Evolutionary conservation across 176 grass and related monocot genomes (phyloP).

Genomic region (Pontederia paniculata): DNA sequence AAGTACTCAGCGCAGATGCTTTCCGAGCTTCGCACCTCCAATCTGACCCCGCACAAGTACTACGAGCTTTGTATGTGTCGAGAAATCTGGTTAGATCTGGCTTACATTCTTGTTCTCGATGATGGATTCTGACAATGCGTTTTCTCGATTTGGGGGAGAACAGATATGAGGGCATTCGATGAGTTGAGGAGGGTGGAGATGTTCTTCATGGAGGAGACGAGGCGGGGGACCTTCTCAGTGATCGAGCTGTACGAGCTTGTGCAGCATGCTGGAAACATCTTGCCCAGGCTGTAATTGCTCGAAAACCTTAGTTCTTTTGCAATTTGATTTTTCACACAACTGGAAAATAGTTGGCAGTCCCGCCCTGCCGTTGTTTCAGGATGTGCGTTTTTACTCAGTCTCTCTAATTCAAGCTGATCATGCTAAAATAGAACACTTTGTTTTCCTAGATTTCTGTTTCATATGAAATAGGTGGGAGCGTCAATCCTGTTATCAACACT

Average conservation of each 20-base stretch:
- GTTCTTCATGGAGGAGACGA: constrained; percentile 96
- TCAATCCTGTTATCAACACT: too few relatives aligned
- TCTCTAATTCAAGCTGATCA: too few relatives aligned
- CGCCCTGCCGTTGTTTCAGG: too few relatives aligned
- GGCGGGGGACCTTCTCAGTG: constrained; percentile 64
- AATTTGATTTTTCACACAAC: constrained; percentile 2
- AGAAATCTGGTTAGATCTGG: not conserved
- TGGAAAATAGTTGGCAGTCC: not conserved
- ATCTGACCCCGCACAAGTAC: constrained; percentile 93
- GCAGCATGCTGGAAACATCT: constrained; percentile 86
- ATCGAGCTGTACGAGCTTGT: constrained; percentile 92
- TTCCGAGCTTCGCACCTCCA: constrained; percentile 89
- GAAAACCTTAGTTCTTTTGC: not conserved
- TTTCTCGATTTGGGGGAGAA: constrained; percentile 5
- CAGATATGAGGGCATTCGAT: constrained; percentile 97
- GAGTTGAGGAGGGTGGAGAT: constrained; percentile 95
- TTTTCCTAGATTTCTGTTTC: too few relatives aligned
- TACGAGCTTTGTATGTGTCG: constrained; percentile 85
- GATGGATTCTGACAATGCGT: constrained; percentile 1
- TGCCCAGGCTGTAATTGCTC: constrained; percentile 77
- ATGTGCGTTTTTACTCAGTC: too few relatives aligned
- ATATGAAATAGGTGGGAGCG: too few relatives aligned
- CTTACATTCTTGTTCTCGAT: not conserved
- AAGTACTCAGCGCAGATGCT: constrained; percentile 99
- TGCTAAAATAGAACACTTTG: too few relatives aligned